These are phyloP conservation scores for Vanilla planifolia DNA, from an alignment of 106 monocot genomes.

Conservation along the genomic window DNA sequence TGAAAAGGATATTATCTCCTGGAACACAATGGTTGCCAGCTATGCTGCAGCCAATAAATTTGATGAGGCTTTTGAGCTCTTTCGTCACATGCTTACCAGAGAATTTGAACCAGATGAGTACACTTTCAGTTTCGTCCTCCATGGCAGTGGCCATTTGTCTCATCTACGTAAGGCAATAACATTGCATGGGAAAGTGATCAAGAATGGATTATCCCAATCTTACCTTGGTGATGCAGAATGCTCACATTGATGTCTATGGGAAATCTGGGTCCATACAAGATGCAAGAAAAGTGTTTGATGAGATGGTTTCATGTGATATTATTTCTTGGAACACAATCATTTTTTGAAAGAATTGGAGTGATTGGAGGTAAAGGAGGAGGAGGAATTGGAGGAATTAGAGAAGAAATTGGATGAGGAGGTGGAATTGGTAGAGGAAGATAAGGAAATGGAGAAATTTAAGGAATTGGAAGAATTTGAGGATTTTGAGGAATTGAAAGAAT, in stretches of 20 bases:
- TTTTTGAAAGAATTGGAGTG: no score
- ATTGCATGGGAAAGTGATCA: slow-evolving; percentile 45
- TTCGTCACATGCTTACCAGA: slow-evolving; percentile 35
- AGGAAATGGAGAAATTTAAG: no score
- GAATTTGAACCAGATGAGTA: slow-evolving; percentile 55
- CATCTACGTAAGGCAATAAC: slow-evolving; percentile 40
- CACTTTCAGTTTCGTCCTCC: slow-evolving; percentile 56
- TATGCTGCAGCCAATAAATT: slow-evolving; percentile 25
- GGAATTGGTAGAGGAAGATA: no score
- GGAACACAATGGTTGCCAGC: slow-evolving; percentile 61
- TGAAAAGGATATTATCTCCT: slow-evolving; percentile 61
- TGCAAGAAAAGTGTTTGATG: slow-evolving; percentile 55
- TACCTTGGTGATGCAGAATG: slow-evolving; percentile 43
- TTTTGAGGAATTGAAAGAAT: no score
- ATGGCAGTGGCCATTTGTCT: slow-evolving; percentile 49
- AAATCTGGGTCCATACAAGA: slow-evolving; percentile 55
- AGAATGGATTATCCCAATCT: slow-evolving; percentile 41
- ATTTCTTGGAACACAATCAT: slow-evolving; percentile 82
- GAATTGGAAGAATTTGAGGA: no score
- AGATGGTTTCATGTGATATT: slow-evolving; percentile 38
- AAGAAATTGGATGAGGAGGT: no score
- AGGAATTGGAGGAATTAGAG: no score
- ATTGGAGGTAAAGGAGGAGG: no score
- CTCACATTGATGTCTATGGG: slow-evolving; percentile 69
- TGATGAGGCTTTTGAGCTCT: slow-evolving; percentile 40